Evolutionary conservation across 1,284 basidiomycete genomes (phyloP), one percentile per base, ranked within the genome.

Genomic region (Ustilago tritici): DNA sequence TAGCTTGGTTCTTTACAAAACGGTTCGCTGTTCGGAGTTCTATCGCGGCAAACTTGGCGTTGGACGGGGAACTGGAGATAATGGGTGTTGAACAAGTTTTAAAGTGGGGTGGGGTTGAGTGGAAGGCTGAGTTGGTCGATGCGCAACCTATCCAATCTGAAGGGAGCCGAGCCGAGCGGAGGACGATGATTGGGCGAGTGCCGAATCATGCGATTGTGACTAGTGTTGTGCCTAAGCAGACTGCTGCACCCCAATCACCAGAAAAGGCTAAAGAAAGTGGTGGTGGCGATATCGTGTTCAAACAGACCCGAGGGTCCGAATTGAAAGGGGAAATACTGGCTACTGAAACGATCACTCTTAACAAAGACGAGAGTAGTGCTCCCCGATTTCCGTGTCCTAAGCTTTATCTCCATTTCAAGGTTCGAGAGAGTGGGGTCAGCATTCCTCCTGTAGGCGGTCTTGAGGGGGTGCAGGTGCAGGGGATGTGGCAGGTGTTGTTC

Each of bases 51-150:
- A 46, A 74, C 19, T 28, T 70, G 19, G 70, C 69, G n/a, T n/a
- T 70, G 19, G 68, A 75, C 1, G 61, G 75, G 17, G 34, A 32
- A 11, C n/a, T 78, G 68, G 50, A 65, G 12, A 11, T 71, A 12
- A 12, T 65, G 59, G 62, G 43, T 0, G 68, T 72, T 6, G 76
- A 78, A 47, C 57, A 65, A 43, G 71, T 70, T 15, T 59, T 78
- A 32, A 15, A 36, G 14, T n/a, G 28, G 5, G 76, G 76, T 17
- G 71, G 71, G 17, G 71, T 78, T 0, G 68, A 70, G 49, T 78
- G 76, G 76, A 50, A 68, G 46, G 76, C 76, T 1, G 61, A 74
- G 23, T 35, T 70, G 43, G 71, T 78, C 8, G 65, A 73, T 2
- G 49, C 47, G 14, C 3, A 40, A 2, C 11, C 19, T 0, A 15